These are phyloP conservation scores for Geosmithia morbida DNA, from an alignment of 2,329 filamentous ascomycete species.

Conservation along the genomic window DNA sequence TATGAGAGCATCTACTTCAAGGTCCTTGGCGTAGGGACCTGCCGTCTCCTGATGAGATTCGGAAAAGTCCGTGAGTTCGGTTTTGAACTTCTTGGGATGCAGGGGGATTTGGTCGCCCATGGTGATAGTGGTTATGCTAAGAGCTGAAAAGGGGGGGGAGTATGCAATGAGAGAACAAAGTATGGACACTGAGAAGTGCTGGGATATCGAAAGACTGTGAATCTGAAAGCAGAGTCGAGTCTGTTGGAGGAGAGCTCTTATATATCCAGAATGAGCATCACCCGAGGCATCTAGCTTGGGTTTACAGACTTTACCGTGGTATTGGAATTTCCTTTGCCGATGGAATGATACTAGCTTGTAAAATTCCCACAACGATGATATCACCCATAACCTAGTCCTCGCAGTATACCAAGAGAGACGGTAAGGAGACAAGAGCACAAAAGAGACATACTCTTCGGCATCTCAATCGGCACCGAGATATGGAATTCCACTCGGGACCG, in stretches of 20 bases:
- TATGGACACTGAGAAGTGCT: too few relatives aligned
- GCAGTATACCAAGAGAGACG: neutral
- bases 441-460: neutral
- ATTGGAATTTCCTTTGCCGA: too few relatives aligned
- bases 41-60: conserved; percentile 11
- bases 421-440: neutral
- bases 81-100: conserved; percentile 22
- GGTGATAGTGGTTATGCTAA: neutral
- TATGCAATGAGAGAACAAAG: neutral
- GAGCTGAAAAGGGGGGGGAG: neutral
- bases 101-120: neutral
- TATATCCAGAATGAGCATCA: too few relatives aligned
- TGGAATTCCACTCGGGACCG: too few relatives aligned
- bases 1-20: conserved; percentile 27
- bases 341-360: too few relatives aligned
- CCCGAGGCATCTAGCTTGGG: too few relatives aligned
- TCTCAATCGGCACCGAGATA: neutral
- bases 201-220: too few relatives aligned
- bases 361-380: neutral
- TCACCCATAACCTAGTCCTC: neutral
- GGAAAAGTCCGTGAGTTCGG: conserved; percentile 23
- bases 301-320: too few relatives aligned
- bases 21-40: conserved; percentile 25
- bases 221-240: too few relatives aligned
- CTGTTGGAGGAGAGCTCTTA: too few relatives aligned